Base-by-base conservation (phyloP, 2,329 filamentous ascomycete genomes). In the Thermoascus crustaceus region DNA sequence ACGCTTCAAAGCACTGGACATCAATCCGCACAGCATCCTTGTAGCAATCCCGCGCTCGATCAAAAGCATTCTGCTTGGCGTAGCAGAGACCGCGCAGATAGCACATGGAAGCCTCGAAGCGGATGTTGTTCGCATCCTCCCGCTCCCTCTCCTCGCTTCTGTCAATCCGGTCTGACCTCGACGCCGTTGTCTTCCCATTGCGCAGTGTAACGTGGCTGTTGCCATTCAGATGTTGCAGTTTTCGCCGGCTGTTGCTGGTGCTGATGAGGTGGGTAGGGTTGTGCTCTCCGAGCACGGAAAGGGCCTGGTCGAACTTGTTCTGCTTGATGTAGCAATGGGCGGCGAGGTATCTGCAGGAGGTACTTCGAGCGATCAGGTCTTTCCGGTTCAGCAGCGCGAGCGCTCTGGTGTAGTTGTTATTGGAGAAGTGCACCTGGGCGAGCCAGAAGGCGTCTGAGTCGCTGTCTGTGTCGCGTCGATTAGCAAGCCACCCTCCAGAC, bases 1-100 rank as follows among this genome's bases (percentile, higher is more conserved):
- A 96, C 0, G 91, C 91, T 62, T 98, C 91, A 55, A 94, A 96
- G 63, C 91, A 98, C 60, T 94, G 88, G 3, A 96, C 88, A 55
- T 98, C 91, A 53, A 98, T 95, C 42, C 85, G 79, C 30, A 96
- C 87, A 2, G 91, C 91, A 52, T 94, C 86, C 66, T 95, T 96
- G 72, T 96, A 98, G 66, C 91, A 96, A 52, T 96, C 88, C 60
- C 95, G 95, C 34, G 91, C 91, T 21, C 87, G 80, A 58, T 98
- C 91, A 52, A 96, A 96, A 17, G 89, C 85, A 60, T 96, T 98
- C 59, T 94, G 85, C 63, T 94, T 94, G 5, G 91, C 88, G 57
- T 87, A 95, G 69, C 93, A 96, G 32, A 94, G 74, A 4, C 91
- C 91, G 16, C 91, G 75, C 34, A 98, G 67, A 58, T 94, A 94